These are phyloP conservation scores for Imleria badia DNA, from an alignment of 768 basidiomycete genomes.

Conservation along the genomic window DNA sequence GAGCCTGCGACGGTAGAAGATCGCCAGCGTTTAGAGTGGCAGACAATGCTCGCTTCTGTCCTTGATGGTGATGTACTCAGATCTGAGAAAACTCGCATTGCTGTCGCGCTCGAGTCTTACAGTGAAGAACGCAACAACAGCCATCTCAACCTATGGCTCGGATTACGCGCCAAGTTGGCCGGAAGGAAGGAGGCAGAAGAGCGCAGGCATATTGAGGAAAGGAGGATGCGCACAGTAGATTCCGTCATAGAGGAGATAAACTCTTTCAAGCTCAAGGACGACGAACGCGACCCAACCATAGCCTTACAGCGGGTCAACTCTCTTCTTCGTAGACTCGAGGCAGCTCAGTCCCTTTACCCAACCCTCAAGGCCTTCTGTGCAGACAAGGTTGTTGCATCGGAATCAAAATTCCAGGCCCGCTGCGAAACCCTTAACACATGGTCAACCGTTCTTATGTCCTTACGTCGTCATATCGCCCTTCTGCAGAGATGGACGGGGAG, in stretches of 20 bases:
- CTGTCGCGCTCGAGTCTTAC: conserved; percentile 68
- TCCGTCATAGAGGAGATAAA: conserved; percentile 81
- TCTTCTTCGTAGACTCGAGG: conserved; percentile 73
- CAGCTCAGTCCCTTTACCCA: conserved; percentile 86
- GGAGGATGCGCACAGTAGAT: conserved; percentile 78
- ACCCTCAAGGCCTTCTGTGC: conserved; percentile 73
- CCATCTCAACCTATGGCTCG: conserved; percentile 81
- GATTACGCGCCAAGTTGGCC: conserved; percentile 83
- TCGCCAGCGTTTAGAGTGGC: conserved; percentile 90
- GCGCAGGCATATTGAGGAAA: conserved; percentile 76
- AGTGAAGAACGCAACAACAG: conserved; percentile 68
- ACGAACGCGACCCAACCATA: conserved; percentile 33
- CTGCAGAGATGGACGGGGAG: conserved; percentile 94
- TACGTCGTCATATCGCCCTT: conserved; percentile 77
- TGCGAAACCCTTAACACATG: conserved; percentile 90
- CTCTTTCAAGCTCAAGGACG: conserved; percentile 62
- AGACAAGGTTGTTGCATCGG: conserved; percentile 73
- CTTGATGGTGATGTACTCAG: conserved; percentile 92
- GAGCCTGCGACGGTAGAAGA: conserved; percentile 72
- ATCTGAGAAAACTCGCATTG: conserved; percentile 92
- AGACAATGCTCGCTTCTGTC: conserved; percentile 91
- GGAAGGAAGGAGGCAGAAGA: conserved; percentile 82
- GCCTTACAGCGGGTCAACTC: conserved; percentile 63
- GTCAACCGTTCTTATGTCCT: conserved; percentile 82
- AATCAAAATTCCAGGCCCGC: conserved; percentile 70